These are phyloP conservation scores for Populus hybrid DNA, from an alignment of 441 rosid genomes.

Conservation along the genomic window DNA sequence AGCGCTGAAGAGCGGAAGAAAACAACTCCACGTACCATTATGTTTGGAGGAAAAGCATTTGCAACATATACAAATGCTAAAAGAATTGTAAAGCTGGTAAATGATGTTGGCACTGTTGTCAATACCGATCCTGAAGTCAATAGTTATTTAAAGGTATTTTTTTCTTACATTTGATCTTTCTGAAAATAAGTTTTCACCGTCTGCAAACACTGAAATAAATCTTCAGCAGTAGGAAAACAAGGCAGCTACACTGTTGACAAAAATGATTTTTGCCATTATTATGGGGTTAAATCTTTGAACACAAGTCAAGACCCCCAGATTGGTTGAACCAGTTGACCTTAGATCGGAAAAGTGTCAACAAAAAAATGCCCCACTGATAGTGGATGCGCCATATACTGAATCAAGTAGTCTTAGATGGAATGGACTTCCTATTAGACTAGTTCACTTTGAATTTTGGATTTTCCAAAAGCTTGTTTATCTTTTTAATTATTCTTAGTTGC, in stretches of 20 bases:
- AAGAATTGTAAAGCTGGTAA: constrained; percentile 91
- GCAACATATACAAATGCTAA: constrained; percentile 98
- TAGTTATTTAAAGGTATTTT: constrained; percentile 71
- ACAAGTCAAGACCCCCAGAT: neutral
- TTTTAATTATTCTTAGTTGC: no score
- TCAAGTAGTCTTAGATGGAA: neutral
- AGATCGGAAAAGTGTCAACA: neutral
- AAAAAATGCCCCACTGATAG: neutral
- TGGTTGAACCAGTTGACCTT: neutral
- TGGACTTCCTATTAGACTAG: neutral
- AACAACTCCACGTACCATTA: constrained; percentile 80
- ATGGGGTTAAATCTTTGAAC: neutral
- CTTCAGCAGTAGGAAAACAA: neutral
- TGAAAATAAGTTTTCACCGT: neutral
- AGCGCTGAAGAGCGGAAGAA: constrained; percentile 77
- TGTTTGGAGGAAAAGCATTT: constrained; percentile 99
- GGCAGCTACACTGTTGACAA: neutral
- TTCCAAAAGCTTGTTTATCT: neutral
- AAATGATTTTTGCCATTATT: neutral
- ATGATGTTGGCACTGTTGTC: constrained; percentile 90
- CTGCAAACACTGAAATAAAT: neutral
- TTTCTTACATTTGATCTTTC: neutral
- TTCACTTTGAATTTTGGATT: neutral
- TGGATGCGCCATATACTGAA: neutral
- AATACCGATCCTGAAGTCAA: constrained; percentile 95